Percentiles rank a stretch among this genome's conserved stretches.
These are phyloP conservation scores for Solanum appendiculatum DNA, from an alignment of 257 asterid species.

Conservation along the genomic window DNA sequence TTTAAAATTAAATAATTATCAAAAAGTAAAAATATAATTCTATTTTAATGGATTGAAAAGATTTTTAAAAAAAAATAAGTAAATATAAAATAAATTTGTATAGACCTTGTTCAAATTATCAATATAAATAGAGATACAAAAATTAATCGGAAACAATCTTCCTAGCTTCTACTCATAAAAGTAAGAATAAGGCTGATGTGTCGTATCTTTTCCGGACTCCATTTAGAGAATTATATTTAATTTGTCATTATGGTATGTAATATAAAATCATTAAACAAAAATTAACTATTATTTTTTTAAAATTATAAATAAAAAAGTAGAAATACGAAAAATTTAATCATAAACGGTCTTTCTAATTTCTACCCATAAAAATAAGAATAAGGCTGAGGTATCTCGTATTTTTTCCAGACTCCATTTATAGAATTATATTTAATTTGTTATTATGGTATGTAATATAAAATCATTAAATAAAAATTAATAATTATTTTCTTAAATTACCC, in stretches of 20 bases:
- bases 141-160: not conserved
- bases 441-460: not conserved
- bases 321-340: not conserved
- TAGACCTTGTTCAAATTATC: not conserved
- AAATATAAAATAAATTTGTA: not conserved
- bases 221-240: not conserved
- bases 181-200: not conserved
- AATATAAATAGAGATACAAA: not conserved
- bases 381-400: not conserved
- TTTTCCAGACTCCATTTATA: not conserved
- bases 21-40: not conserved
- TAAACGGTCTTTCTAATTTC: not conserved
- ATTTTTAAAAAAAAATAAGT: not conserved
- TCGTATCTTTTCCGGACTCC: accelerated
- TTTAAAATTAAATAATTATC: not conserved
- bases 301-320: not conserved
- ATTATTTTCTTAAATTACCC: not conserved
- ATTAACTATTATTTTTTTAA: not conserved
- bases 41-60: not conserved
- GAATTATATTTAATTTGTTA: not conserved
- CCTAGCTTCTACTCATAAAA: not conserved
- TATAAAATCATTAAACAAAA: not conserved
- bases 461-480: not conserved
- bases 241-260: too few species aligned
- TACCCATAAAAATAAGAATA: not conserved